These are phyloP conservation scores for Trametes punicea DNA, from an alignment of 768 basidiomycete genomes.

Conservation along the genomic window DNA sequence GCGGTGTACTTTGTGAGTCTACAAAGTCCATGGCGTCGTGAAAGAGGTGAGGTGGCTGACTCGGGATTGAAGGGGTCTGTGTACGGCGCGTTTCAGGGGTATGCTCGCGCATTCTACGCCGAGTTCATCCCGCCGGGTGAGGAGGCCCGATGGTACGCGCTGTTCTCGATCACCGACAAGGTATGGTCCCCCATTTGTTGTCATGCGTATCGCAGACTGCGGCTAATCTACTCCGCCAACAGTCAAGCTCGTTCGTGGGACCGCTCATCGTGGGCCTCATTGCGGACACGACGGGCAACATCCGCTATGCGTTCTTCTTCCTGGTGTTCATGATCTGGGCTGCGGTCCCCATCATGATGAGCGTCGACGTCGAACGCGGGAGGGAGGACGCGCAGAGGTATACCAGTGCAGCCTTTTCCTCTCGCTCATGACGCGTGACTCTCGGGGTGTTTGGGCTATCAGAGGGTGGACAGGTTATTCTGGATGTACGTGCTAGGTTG, in stretches of 20 bases:
- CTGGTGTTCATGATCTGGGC: slow-evolving; percentile 77
- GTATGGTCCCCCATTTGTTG: slow-evolving; percentile 33
- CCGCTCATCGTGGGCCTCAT: slow-evolving; percentile 87
- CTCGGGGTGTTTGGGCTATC: too few species aligned
- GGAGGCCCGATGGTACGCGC: slow-evolving; percentile 84
- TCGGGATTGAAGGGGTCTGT: slow-evolving; percentile 47
- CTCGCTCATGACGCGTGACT: too few species aligned
- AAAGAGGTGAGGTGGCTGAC: neutral
- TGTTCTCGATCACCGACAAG: slow-evolving; percentile 92
- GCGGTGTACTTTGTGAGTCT: slow-evolving; percentile 75
- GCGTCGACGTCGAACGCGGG: slow-evolving; percentile 70
- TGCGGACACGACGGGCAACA: slow-evolving; percentile 86
- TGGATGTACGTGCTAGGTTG: too few species aligned
- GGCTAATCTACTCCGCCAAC: neutral
- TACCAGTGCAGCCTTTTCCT: neutral
- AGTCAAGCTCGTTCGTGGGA: slow-evolving; percentile 92
- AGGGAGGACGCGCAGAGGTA: slow-evolving; percentile 45
- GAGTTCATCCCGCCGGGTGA: slow-evolving; percentile 85
- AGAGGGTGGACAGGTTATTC: too few species aligned
- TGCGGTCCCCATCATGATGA: slow-evolving; percentile 70
- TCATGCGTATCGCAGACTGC: neutral
- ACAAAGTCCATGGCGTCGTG: neutral
- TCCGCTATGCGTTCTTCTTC: slow-evolving; percentile 89
- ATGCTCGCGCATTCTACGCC: slow-evolving; percentile 82
- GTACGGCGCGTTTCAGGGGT: slow-evolving; percentile 90